Percentiles rank a stretch among this genome's conserved stretches.
Conservation (phyloP, 306 rosid species). For the Corylus avellana region DNA sequence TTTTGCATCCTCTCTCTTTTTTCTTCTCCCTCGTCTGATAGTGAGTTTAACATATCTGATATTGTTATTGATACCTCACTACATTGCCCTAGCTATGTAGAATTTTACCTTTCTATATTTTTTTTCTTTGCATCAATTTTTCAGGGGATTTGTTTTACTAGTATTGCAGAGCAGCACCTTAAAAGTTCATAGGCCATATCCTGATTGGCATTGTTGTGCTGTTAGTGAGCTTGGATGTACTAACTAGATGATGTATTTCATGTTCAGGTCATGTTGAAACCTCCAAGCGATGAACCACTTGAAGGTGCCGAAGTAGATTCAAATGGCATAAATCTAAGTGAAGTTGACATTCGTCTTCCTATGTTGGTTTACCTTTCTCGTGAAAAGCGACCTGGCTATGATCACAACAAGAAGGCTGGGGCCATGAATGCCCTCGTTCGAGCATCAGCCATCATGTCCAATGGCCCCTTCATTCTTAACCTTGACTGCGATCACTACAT, state of each 20-base stretch:
- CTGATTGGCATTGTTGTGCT: background rate
- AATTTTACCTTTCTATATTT: background rate
- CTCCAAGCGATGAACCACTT: slow-evolving; percentile 71
- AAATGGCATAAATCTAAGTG: slow-evolving; percentile 44
- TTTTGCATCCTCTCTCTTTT: background rate
- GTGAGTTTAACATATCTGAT: background rate
- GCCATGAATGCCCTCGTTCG: slow-evolving; percentile 86
- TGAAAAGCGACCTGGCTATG: slow-evolving; percentile 80
- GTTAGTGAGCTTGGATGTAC: slow-evolving; percentile 2
- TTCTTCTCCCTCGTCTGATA: background rate
- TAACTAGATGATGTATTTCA: slow-evolving; percentile 11
- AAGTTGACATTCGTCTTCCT: slow-evolving; percentile 81
- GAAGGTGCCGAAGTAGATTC: slow-evolving; percentile 45
- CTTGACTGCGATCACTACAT: slow-evolving; percentile 85
- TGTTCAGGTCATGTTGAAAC: slow-evolving; percentile 70
- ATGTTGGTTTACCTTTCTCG: slow-evolving; percentile 82
- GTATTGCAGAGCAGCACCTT: background rate
- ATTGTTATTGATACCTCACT: background rate
- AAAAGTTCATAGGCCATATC: background rate
- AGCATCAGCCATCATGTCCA: slow-evolving; percentile 80
- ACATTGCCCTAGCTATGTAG: background rate
- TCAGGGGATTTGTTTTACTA: background rate
- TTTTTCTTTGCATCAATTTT: background rate
- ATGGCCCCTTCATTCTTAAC: slow-evolving; percentile 77
- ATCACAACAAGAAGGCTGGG: slow-evolving; percentile 89